Base-by-base conservation (phyloP, 2,329 filamentous ascomycete genomes). In the Hymenotorrendiella dingleyae region DNA sequence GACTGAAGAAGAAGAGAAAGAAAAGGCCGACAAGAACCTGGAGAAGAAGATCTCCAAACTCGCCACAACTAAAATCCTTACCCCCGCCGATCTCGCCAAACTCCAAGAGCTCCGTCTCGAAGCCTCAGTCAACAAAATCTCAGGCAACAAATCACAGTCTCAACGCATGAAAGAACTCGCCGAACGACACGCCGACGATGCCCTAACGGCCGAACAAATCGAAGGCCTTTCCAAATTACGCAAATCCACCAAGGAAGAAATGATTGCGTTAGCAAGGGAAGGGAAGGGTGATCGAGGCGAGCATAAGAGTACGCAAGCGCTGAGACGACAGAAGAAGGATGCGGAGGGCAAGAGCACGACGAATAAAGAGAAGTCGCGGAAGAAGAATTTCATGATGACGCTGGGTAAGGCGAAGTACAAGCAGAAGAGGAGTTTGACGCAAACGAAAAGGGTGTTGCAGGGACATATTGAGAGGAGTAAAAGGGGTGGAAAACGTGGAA, bases 331-430 rank as follows among this genome's bases (percentile, higher is more conserved):
- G 63, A 87, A 90, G 74, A 94, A 94, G 76, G 80, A 83, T 57
- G 75, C 80, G 2, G 79, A 89, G 67, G 93, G 93, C 59, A 97
- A 97, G 80, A 94, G 86, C 63, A 90, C 88, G 27, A 97, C 91
- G 53, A 98, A 98, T 68, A 86, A 86, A 70, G 93, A 98, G 72
- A 98, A 98, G 78, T 80, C 86, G 30, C 74, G 91, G 55, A 88
- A 87, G 76, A 98, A 98, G 85, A 98, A 98, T 66, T 94, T 98
- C 68, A 64, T 98, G 58, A 98, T 98, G 93, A 97, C 91, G 28
- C 68, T 98, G 47, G 87, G 91, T 46, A 97, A 98, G 73, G 93
- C 93, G 9, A 94, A 93, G 74, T 78, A 76, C 54, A 98, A 97
- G 74, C 84, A 93, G 60, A 96, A 96, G 82, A 78, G 90, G 60